Evolutionary conservation across 768 basidiomycete genomes (phyloP), one percentile per base, ranked within the genome.

Genomic region (Russula sp.): DNA sequence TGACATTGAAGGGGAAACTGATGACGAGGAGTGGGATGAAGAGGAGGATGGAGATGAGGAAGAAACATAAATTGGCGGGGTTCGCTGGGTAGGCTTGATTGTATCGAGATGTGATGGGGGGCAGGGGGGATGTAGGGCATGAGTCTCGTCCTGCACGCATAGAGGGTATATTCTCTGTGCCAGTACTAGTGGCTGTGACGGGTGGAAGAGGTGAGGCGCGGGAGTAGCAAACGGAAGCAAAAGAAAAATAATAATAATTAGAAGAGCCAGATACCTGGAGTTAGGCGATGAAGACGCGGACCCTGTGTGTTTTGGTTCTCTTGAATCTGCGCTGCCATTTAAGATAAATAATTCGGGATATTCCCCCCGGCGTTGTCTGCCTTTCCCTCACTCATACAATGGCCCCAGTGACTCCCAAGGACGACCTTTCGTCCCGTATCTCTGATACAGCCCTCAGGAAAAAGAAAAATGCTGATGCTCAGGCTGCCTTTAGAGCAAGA

Each of bases 391-490:
- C 63, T 28, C 62, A 51, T 55, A 46, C 64, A 57, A 75, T 73
- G 69, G 73, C 69, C 30, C 73, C 76, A 69, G 66, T 75, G 40
- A 65, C 73, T 65, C 70, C 77, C 56, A 76, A 75, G 62, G 73
- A 75, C 73, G 72, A 74, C 70, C 65, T 74, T 38, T 40, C 64
- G 30, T 70, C 78, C 51, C 81, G 81, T 67, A 73, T 86, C 73
- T 80, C 86, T 68, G 87, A 89, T 74, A 81, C 87, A 14, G 85
- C 86, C 38, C 79, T 89, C 70, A 79, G 90, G 68, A 91, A 90
- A 79, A 90, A 90, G 80, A 93, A 93, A 78, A 93, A 93, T 71
- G 91, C 91, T 40, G 89, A 92, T 72, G 91, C 91, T 2, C 91
- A 93, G 76, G 90, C 91, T 59, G 89, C 90, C 64, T 92, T 92